Evolutionary conservation across 2,329 filamentous ascomycete genomes (phyloP).

Genomic region (Penicillium olsonii): DNA sequence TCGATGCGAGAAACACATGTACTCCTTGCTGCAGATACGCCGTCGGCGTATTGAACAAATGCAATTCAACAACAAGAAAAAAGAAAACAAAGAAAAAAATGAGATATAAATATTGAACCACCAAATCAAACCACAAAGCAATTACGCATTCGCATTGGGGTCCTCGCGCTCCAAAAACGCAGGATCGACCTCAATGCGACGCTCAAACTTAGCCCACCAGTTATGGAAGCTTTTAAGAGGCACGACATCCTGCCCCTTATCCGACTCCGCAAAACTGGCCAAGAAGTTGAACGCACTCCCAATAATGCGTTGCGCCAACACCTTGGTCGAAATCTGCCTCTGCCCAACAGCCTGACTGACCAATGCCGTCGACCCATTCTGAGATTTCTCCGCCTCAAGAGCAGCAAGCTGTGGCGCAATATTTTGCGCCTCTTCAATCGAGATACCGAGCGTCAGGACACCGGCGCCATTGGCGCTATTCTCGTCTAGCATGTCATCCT

Average conservation of each 20-base stretch:
- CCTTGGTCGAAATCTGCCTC: constrained; percentile 64
- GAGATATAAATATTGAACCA: not conserved
- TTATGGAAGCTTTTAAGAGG: constrained; percentile 94
- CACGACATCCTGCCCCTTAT: constrained; percentile 75
- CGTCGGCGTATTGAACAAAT: constrained; percentile 1
- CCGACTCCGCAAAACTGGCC: constrained; percentile 74
- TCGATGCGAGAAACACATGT: constrained; percentile 8
- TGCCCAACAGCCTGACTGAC: constrained; percentile 28
- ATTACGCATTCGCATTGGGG: constrained; percentile 31
- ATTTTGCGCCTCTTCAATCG: constrained; percentile 72
- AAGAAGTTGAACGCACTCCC: constrained; percentile 97
- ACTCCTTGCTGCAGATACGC: constrained; percentile 5
- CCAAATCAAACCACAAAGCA: not conserved
- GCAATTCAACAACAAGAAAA: not conserved
- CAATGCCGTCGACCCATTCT: constrained; percentile 29
- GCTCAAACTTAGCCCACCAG: constrained; percentile 98
- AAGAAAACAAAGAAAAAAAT: not conserved
- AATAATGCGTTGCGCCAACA: constrained; percentile 90
- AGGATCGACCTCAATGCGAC: constrained; percentile 79
- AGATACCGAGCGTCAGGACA: constrained; percentile 76
- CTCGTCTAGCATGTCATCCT: constrained; percentile 51
- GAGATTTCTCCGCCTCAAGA: constrained; percentile 42
- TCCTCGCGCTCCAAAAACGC: constrained; percentile 79
- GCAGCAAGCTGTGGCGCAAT: constrained; percentile 70
- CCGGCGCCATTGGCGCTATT: constrained; percentile 32